phyloP scores from a whole-genome alignment of 306 rosid genomes.

The Cicer bijugum region DNA sequence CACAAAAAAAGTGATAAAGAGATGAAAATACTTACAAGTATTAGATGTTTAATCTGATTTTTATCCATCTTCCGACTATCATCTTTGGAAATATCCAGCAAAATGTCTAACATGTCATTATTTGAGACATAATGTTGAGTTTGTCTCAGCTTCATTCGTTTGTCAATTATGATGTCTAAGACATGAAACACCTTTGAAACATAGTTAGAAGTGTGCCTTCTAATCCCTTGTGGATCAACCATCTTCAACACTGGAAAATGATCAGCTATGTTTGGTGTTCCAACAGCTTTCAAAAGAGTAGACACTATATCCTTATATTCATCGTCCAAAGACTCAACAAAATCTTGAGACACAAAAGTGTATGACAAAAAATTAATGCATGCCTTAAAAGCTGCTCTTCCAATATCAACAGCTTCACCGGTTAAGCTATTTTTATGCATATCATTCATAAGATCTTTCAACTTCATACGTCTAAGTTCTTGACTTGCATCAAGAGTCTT shows the following conservation, averaged over 20 bases:
- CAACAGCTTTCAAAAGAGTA: slow-evolving; percentile 43
- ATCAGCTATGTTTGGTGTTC: slow-evolving; percentile 54
- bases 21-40: slow-evolving; percentile 36
- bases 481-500: slow-evolving; percentile 48
- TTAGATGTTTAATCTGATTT: slow-evolving; percentile 36
- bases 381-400: slow-evolving; percentile 47
- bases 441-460: slow-evolving; percentile 45
- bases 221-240: slow-evolving; percentile 51
- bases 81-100: slow-evolving; percentile 43
- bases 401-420: slow-evolving; percentile 51
- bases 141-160: slow-evolving; percentile 40
- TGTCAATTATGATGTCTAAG: slow-evolving; percentile 33
- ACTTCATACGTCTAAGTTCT: slow-evolving; percentile 40
- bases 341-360: slow-evolving; percentile 55
- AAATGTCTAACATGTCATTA: slow-evolving; percentile 49
- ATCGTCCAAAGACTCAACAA: slow-evolving; percentile 16
- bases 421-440: slow-evolving; percentile 18
- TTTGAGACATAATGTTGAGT: background rate
- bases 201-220: slow-evolving; percentile 26
- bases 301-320: slow-evolving; percentile 44
- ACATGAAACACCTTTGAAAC: slow-evolving; percentile 32
- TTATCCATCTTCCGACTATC: slow-evolving; percentile 44
- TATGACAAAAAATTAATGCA: slow-evolving; percentile 48
- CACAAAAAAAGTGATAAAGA: background rate
- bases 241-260: slow-evolving; percentile 46